Evolutionary conservation across 108 stramenopile species (phyloP), one percentile per base, ranked within the genome.

Genomic region (Fragilaria crotonensis): DNA sequence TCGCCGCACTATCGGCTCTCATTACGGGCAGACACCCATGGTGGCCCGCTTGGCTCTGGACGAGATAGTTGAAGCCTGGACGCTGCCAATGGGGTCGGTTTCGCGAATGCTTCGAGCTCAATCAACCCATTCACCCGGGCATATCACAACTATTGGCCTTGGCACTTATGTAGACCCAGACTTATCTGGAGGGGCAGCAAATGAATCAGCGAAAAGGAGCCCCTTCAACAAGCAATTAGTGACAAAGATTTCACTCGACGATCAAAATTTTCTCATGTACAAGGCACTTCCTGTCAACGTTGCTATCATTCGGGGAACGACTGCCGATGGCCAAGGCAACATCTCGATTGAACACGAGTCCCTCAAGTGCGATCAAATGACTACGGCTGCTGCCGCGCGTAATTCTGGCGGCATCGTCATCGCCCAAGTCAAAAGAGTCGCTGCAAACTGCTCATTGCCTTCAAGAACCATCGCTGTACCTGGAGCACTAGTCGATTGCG

Each of bases 91-190:
- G 78, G 85, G 90, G 1, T 70, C 75, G 9, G 76, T 91, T 27
- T 71, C 76, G 30, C 67, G 86, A 59, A 87, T 91, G 90, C 74
- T 91, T 52, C 84, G 89, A 17, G 73, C 79, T 20, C 75, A 78
- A 28, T 75, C 90, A 3, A 83, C 82, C 1, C 80, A 84, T 47
- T 78, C 75, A 32, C 90, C 90, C 18, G 90, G 90, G 19, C 84
- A 85, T 54, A 77, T 88, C 33, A 91, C 85, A 19, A 78, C 66
- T 22, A 71, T 91, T 33, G 90, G 90, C 5, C 54, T 84, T 18
- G 86, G 90, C 7, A 87, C 90, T 5, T 88, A 79, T 57, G 71
- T 87, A 7, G 90, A 88, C 49, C 90, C 90, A 18, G 64, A 68
- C 19, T 64, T 78, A 22, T 52, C 61, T 18, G 80, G 80, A 32